Evolutionary conservation across 306 rosid genomes (phyloP), one percentile per base, ranked within the genome.

Genomic region (Malus asiatica): DNA sequence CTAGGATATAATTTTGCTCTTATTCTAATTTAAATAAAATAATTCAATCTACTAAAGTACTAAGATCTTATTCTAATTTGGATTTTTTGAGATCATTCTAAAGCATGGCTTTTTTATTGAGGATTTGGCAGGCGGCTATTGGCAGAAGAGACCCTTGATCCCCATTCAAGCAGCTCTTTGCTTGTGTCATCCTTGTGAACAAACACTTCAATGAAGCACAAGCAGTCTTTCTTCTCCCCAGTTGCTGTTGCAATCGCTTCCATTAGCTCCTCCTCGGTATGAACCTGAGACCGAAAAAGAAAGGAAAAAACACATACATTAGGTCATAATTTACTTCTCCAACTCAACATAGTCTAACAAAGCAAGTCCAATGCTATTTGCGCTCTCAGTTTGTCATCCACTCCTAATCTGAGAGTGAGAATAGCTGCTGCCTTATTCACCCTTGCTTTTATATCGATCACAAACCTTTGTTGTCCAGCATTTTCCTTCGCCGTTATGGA

Each of bases 111-210:
- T 45, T 58, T 69, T 71, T 45, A 87, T 5, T 84, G 83, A 46
- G 83, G 88, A 81, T 77, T 87, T 65, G 87, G 90, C 12, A 80
- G 79, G n/a, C 86, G 79, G 71, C 84, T 71, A 71, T 77, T 87
- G n/a, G 84, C 88, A 19, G 84, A 58, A n/a, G 51, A 59, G 57
- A 87, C 88, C 74, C 90, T 79, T 9, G 90, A 84, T 11, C 88
- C 89, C 84, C 90, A 87, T 65, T 81, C 90, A 29, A 87, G 90
- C 52, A 84, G 73, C 59, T 83, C 87, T 74, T 84, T 84, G 77
- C 86, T 81, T 3, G 90, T 84, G 53, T 86, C 87, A 68, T 83
- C 89, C 73, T 76, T 86, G 73, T 84, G 90, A 77, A 77, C 83
- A 44, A 81, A 81, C 53, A 84, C 84, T 77, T 87, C 88, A 44